A percentile compares a stretch with the other conserved stretches of the same genome.
Conservation (phyloP, 352 stramenopile genomes). For the Blastocystis sp. region DNA sequence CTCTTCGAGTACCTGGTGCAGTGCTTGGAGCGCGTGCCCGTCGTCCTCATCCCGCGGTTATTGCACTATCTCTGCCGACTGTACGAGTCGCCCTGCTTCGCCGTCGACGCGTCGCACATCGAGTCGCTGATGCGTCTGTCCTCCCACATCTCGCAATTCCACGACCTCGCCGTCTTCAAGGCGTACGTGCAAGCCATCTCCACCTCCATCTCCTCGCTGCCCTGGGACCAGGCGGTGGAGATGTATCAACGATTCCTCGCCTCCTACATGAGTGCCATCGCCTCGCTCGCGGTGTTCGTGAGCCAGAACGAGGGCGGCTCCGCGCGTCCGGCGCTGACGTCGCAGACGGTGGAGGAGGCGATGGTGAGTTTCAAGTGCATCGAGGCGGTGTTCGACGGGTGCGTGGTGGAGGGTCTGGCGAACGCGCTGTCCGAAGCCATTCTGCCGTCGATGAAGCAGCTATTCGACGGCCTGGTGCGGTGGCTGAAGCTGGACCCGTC, state of each 20-base stretch:
- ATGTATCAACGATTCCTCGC: neutral
- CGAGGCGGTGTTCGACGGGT: neutral
- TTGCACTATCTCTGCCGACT: slow-evolving; percentile 19
- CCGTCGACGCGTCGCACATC: neutral
- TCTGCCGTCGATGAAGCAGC: neutral
- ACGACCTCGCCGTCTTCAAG: neutral
- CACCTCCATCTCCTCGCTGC: neutral
- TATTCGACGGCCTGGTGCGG: neutral
- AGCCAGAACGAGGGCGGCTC: neutral
- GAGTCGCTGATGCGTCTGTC: neutral
- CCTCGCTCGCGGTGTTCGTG: neutral
- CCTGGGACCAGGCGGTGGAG: neutral
- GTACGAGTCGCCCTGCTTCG: slow-evolving; percentile 19
- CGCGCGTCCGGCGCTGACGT: neutral
- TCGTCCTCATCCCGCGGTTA: slow-evolving; percentile 6
- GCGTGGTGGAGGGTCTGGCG: neutral
- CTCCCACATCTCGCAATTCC: neutral
- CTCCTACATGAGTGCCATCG: neutral
- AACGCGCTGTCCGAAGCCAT: neutral
- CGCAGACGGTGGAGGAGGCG: neutral
- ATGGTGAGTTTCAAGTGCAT: neutral
- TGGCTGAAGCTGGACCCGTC: neutral
- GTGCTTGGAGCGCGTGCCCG: neutral
- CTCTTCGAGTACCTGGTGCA: slow-evolving; percentile 22
- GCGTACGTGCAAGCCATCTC: neutral